Evolutionary conservation across 106 monocot genomes (phyloP).

Genomic region (Narthecium ossifragum): DNA sequence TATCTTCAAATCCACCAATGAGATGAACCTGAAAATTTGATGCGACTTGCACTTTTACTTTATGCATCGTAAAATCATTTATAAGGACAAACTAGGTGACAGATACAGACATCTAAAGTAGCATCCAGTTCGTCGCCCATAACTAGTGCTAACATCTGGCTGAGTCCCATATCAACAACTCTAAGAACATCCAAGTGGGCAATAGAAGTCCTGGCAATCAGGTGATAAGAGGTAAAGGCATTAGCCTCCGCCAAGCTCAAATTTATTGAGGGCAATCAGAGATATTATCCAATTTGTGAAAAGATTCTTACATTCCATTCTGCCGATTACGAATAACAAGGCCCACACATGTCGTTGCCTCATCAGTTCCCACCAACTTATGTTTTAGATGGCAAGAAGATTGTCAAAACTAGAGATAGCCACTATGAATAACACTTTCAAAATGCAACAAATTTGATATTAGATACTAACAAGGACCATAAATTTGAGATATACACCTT

Average conservation of each 20-base stretch:
- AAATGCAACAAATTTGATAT: neutral
- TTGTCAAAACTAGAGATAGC: neutral
- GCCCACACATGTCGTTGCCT: slow-evolving; percentile 89
- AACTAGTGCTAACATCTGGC: slow-evolving; percentile 62
- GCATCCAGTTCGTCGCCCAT: slow-evolving; percentile 22
- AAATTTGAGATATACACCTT: neutral
- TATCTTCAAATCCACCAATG: slow-evolving; percentile 75
- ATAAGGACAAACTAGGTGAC: neutral
- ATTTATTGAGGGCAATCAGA: neutral
- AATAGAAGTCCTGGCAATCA: slow-evolving; percentile 57
- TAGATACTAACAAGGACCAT: too few relatives aligned
- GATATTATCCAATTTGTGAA: neutral
- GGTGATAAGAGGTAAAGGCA: neutral
- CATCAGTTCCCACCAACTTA: slow-evolving; percentile 85
- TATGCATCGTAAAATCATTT: neutral
- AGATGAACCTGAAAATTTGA: slow-evolving; percentile 62
- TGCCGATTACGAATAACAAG: slow-evolving; percentile 71
- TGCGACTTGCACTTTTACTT: neutral
- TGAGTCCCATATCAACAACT: slow-evolving; percentile 54
- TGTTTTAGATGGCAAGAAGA: neutral
- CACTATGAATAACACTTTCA: neutral
- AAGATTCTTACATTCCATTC: slow-evolving; percentile 71
- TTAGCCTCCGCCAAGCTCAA: slow-evolving; percentile 5
- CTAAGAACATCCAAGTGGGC: slow-evolving; percentile 73
- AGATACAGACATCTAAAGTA: slow-evolving; percentile 59